Evolutionary conservation across 139 green algal genomes (phyloP).

Genomic region (Marvania coccoides): DNA sequence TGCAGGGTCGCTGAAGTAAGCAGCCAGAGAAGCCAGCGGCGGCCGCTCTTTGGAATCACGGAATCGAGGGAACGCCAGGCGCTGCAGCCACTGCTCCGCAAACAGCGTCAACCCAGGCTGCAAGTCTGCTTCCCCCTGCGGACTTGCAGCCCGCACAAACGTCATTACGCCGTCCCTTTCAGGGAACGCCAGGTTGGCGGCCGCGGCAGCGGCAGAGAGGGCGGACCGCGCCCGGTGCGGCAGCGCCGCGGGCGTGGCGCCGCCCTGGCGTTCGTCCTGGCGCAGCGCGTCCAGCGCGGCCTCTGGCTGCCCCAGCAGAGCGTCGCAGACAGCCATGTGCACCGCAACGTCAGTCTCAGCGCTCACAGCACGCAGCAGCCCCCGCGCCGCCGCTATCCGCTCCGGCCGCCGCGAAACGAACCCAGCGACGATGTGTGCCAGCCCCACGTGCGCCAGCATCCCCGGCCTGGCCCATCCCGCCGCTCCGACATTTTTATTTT

Average conservation of each 20-base stretch:
- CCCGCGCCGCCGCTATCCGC: conserved; percentile 27
- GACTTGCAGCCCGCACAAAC: conserved; percentile 31
- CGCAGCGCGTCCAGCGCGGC: conserved; percentile 13
- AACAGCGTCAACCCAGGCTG: conserved; percentile 51
- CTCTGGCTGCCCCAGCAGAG: conserved; percentile 23
- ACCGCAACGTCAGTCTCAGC: conserved; percentile 8
- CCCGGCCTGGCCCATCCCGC: conserved; percentile 47
- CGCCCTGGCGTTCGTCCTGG: conserved; percentile 16
- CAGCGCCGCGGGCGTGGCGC: background rate
- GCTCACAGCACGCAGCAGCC: conserved; percentile 1
- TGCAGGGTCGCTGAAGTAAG: conserved; percentile 48
- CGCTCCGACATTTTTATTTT: background rate
- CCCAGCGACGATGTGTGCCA: conserved; percentile 51
- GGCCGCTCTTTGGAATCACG: conserved; percentile 21
- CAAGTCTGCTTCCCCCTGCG: conserved; percentile 31
- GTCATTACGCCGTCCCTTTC: conserved; percentile 13
- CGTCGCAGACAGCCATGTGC: conserved; percentile 21
- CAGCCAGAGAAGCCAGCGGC: conserved; percentile 16
- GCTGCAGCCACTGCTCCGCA: conserved; percentile 21
- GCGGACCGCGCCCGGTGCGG: background rate
- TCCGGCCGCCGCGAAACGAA: conserved; percentile 43
- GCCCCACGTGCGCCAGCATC: conserved; percentile 34
- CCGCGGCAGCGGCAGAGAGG: background rate
- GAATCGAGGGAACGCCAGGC: conserved; percentile 38
- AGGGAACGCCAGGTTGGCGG: background rate